Percentiles rank a stretch among this genome's conserved stretches.
phyloP scores from a whole-genome alignment of 2,329 filamentous ascomycete genomes.

The Nemania sp. region DNA sequence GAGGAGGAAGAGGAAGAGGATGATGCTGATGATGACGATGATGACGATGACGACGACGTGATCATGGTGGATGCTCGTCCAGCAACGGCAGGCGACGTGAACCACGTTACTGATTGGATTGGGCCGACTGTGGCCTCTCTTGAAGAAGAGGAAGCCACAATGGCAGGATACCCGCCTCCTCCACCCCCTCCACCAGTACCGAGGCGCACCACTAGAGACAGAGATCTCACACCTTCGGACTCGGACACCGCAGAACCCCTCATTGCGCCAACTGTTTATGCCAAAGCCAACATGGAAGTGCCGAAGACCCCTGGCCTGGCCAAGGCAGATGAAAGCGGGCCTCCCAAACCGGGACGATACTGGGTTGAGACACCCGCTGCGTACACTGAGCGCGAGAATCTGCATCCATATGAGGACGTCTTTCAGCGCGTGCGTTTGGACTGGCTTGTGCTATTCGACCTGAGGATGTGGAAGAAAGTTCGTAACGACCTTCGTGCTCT shows the following conservation, averaged over 20 bases:
- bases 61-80: slow-evolving; percentile 59
- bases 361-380: slow-evolving; percentile 81
- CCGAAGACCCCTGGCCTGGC: slow-evolving; percentile 76
- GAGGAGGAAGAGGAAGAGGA: slow-evolving; percentile 63
- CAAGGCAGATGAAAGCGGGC: slow-evolving; percentile 46
- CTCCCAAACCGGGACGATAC: slow-evolving; percentile 72
- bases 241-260: slow-evolving; percentile 72
- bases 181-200: slow-evolving; percentile 65
- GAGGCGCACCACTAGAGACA: slow-evolving; percentile 53
- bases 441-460: slow-evolving; percentile 91
- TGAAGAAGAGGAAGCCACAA: slow-evolving; percentile 76
- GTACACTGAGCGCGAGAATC: slow-evolving; percentile 64
- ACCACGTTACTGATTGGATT: slow-evolving; percentile 52
- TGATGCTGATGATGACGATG: slow-evolving; percentile 50
- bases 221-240: slow-evolving; percentile 70
- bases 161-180: slow-evolving; percentile 72
- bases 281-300: slow-evolving; percentile 70
- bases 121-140: slow-evolving; percentile 64
- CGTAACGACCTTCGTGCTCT: slow-evolving; percentile 87
- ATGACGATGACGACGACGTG: slow-evolving; percentile 62
- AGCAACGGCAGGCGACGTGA: slow-evolving; percentile 48
- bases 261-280: slow-evolving; percentile 62
- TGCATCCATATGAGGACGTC: slow-evolving; percentile 80
- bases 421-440: slow-evolving; percentile 88
- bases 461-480: slow-evolving; percentile 95